Conservation (phyloP, 2,329 filamentous ascomycete genomes). For the Diaporthe ampelina region DNA sequence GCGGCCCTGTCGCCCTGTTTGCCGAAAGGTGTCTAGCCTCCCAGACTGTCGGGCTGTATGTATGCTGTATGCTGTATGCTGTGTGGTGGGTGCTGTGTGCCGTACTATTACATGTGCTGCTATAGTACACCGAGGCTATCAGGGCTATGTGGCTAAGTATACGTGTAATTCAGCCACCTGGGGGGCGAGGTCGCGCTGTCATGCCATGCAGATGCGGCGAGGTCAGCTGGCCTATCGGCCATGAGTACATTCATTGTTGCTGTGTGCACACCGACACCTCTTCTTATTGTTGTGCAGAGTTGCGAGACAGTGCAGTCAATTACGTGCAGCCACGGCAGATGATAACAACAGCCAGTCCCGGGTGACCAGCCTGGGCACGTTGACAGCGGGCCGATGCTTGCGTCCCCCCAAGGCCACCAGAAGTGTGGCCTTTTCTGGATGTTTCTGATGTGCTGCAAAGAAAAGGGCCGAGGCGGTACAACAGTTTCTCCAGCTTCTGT, state of each 20-base stretch:
- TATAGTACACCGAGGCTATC: background rate
- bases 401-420: slow-evolving; percentile 14
- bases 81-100: background rate
- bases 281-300: too few relatives aligned
- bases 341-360: background rate
- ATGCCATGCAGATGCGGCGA: slow-evolving; percentile 1
- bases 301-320: background rate
- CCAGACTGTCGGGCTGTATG: slow-evolving; percentile 27
- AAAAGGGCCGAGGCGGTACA: slow-evolving; percentile 15
- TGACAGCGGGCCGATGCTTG: slow-evolving; percentile 16
- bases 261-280: background rate
- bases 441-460: slow-evolving; percentile 5
- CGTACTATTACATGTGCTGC: slow-evolving; percentile 8
- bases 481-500: background rate
- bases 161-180: background rate
- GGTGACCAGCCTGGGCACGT: slow-evolving; percentile 6
- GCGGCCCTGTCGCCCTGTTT: slow-evolving; percentile 15
- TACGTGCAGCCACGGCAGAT: slow-evolving; percentile 9
- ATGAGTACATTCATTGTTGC: too few relatives aligned
- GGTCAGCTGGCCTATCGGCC: background rate
- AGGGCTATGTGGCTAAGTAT: background rate
- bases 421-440: slow-evolving; percentile 26
- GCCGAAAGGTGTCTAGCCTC: slow-evolving; percentile 15
- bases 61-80: too few relatives aligned
- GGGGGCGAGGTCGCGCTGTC: background rate